phyloP scores from a whole-genome alignment of 1,284 basidiomycete species.

The Sanghuangporus baumii region DNA sequence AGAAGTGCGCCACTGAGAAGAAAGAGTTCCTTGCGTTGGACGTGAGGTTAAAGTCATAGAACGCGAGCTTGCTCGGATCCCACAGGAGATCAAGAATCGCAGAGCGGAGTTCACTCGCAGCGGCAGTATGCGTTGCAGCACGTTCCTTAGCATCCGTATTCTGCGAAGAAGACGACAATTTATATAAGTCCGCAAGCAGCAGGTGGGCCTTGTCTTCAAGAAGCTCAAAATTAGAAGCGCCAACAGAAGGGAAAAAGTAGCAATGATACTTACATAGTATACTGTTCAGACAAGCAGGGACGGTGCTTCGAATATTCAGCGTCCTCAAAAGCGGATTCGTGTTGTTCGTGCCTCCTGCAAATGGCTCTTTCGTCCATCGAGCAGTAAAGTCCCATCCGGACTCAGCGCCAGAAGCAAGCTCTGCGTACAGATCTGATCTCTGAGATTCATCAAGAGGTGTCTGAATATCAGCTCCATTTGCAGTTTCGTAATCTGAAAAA shows the following conservation, averaged over 20 bases:
- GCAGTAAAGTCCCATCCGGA: conserved; percentile 55
- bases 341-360: conserved; percentile 32
- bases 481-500: conserved; percentile 69
- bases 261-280: conserved; percentile 61
- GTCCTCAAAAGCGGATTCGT: conserved; percentile 56
- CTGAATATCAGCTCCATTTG: conserved; percentile 51
- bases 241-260: neutral
- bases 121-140: conserved; percentile 48
- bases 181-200: conserved; percentile 63
- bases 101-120: conserved; percentile 52
- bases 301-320: conserved; percentile 63
- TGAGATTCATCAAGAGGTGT: conserved; percentile 57
- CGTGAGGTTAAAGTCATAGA: conserved; percentile 83
- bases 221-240: neutral
- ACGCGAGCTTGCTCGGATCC: conserved; percentile 77
- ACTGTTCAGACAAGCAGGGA: conserved; percentile 81
- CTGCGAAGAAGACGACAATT: conserved; percentile 24
- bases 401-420: conserved; percentile 86
- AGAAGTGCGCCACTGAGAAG: conserved; percentile 73
- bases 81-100: conserved; percentile 85
- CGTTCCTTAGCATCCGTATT: conserved; percentile 33
- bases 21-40: conserved; percentile 56
- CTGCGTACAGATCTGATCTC: conserved; percentile 72
- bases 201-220: conserved; percentile 56
- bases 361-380: conserved; percentile 44